Evolutionary conservation across 2,329 filamentous ascomycete genomes (phyloP).

Genomic region (Trichophaea hybrida): DNA sequence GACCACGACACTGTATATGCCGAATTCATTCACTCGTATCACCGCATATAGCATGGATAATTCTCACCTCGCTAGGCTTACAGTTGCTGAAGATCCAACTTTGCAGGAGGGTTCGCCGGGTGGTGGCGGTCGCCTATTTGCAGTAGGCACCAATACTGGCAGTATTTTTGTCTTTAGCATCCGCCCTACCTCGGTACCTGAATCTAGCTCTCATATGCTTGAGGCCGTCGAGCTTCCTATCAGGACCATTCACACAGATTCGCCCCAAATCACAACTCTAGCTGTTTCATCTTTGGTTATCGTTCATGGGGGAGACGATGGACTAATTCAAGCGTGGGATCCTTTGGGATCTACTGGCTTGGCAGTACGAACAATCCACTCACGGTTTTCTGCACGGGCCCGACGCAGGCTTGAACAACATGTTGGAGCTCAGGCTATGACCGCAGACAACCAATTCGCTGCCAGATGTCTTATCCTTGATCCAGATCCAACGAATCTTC

Average conservation of each 20-base stretch:
- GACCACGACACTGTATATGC: constrained; percentile 7
- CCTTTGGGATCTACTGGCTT: constrained; percentile 66
- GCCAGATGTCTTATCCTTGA: constrained; percentile 76
- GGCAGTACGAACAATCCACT: constrained; percentile 75
- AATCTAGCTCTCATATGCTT: neutral
- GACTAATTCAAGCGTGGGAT: constrained; percentile 92
- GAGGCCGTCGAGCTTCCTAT: constrained; percentile 45
- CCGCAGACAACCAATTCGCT: constrained; percentile 62
- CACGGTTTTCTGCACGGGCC: constrained; percentile 65
- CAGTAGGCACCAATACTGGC: constrained; percentile 65
- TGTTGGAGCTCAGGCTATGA: constrained; percentile 47
- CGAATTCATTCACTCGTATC: constrained; percentile 44
- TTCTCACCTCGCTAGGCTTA: constrained; percentile 57
- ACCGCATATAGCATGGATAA: constrained; percentile 57
- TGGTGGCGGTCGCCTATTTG: constrained; percentile 52
- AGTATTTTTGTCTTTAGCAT: constrained; percentile 74
- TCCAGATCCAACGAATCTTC: constrained; percentile 68
- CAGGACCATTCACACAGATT: constrained; percentile 78
- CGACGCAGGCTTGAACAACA: constrained; percentile 53
- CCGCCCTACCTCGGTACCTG: constrained; percentile 43
- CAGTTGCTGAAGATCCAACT: constrained; percentile 60
- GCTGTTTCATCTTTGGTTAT: constrained; percentile 75
- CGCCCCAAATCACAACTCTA: constrained; percentile 69
- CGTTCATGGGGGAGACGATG: constrained; percentile 86
- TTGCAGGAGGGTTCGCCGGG: neutral